Evolutionary conservation across 75 land plant species (phyloP), one percentile per base, ranked within the genome.

Genomic region (Larix kaempferi): DNA sequence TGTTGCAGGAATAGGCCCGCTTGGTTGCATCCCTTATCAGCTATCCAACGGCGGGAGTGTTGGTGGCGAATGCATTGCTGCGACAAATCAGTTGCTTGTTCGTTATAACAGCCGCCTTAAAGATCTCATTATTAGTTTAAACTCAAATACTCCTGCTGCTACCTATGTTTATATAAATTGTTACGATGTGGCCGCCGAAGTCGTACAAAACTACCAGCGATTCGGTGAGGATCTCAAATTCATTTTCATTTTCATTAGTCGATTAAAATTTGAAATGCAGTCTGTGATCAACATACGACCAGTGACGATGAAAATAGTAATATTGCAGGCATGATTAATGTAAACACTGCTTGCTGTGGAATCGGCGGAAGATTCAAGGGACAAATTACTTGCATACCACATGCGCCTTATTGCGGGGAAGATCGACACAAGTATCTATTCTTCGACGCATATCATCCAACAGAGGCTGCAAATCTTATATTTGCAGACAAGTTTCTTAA

Each of bases 121-220:
- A 17, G 71, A 66, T 19, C 71, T 66, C n/a, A 66, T 66, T 6
- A 1, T 6, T 7, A 37, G 17, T 33, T 37, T 66, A 37, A 66
- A 66, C 22, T 66, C 71, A 66, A 19, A 66, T 37, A 19, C 21
- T 66, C 87, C 86, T 0, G 64, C 57, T 6, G 63, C 89, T 10
- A 56, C 82, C 13, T 82, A 89, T 61, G 80, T 91, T 19, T 85
- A 82, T 66, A 84, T 82, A 35, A 85, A 91, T 74, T 75, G 89
- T 11, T 91, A 82, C 44, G 87, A 86, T 6, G 76, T 83, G 12
- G 66, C 83, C 71, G 59, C 15, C 54, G 80, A 75, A 12, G 77
- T 86, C 71, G 72, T 91, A 17, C 75, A 59, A 21, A 76, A 87
- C 66, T 73, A 80, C 65, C 59, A 65, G 26, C 49, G 72, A 75